Conservation (phyloP, 306 rosid genomes). For the Vicia sativa region DNA sequence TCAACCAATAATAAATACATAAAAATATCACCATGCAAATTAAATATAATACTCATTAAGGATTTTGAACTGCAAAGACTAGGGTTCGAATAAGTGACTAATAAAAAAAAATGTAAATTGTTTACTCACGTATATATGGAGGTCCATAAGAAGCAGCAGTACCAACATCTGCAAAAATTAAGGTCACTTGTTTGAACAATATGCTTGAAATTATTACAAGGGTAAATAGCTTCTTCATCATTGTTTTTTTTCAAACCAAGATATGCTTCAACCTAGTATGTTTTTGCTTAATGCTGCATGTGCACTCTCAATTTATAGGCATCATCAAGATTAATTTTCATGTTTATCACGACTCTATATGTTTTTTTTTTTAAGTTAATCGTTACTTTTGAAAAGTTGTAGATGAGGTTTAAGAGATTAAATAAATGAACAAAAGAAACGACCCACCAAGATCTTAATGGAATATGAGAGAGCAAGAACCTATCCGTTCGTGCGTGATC, state of each 20-base stretch:
- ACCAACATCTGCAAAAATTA: constrained; percentile 49
- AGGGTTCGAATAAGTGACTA: too few species aligned
- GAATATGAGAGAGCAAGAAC: background rate
- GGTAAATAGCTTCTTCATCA: constrained; percentile 15
- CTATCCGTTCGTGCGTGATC: background rate
- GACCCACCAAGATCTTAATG: background rate
- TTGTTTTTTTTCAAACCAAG: background rate
- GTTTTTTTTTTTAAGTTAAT: background rate
- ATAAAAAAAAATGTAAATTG: too few species aligned
- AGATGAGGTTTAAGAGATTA: constrained; percentile 23
- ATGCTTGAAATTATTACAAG: constrained; percentile 38
- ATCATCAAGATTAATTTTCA: background rate
- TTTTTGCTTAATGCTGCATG: constrained; percentile 2
- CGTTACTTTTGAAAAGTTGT: background rate
- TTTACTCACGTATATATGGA: constrained; percentile 60
- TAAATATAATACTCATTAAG: too few species aligned
- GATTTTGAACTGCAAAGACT: too few species aligned
- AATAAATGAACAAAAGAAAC: background rate
- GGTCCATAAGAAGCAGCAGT: constrained; percentile 58
- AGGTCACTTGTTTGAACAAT: constrained; percentile 17
- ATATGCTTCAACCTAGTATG: too few species aligned
- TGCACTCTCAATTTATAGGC: constrained; percentile 36
- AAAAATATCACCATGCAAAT: too few species aligned
- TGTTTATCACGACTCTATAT: constrained; percentile 9
- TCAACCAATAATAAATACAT: background rate